These are phyloP conservation scores for Papiliotrema nemorosa DNA, from an alignment of 1,284 basidiomycete genomes.

Conservation along the genomic window DNA sequence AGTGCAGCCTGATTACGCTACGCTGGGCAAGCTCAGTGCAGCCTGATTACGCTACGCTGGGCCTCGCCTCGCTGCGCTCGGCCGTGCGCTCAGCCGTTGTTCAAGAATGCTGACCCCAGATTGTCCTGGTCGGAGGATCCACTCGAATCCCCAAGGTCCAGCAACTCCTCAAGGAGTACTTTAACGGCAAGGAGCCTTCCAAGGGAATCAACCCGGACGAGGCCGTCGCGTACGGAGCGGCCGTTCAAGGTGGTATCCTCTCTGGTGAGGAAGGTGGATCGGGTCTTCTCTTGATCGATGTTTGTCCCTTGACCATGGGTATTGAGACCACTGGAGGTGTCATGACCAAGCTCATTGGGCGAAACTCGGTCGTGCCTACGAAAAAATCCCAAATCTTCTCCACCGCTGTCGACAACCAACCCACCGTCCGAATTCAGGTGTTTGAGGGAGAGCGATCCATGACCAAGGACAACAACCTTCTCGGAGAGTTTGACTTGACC, in stretches of 20 bases:
- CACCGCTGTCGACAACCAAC: slow-evolving; percentile 92
- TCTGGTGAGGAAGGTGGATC: slow-evolving; percentile 72
- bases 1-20: no score
- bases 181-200: slow-evolving; percentile 96
- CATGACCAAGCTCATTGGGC: slow-evolving; percentile 86
- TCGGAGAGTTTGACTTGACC: slow-evolving; percentile 93
- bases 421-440: slow-evolving; percentile 80
- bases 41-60: background rate
- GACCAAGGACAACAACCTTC: slow-evolving; percentile 96
- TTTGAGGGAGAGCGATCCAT: slow-evolving; percentile 92
- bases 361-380: slow-evolving; percentile 97
- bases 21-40: no score
- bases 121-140: slow-evolving; percentile 86
- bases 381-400: slow-evolving; percentile 99
- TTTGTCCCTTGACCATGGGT: slow-evolving; percentile 86
- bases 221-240: slow-evolving; percentile 93
- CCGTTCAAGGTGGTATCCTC: slow-evolving; percentile 96
- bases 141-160: slow-evolving; percentile 99
- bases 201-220: slow-evolving; percentile 96
- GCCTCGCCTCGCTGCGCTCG: no score
- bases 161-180: slow-evolving; percentile 95
- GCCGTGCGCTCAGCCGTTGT: no score
- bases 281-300: slow-evolving; percentile 87
- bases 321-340: slow-evolving; percentile 99
- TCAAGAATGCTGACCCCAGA: slow-evolving; percentile 33